Evolutionary conservation across 23 red algal genomes (phyloP), one percentile per base, ranked within the genome.

Genomic region (Agarophyton chilense): DNA sequence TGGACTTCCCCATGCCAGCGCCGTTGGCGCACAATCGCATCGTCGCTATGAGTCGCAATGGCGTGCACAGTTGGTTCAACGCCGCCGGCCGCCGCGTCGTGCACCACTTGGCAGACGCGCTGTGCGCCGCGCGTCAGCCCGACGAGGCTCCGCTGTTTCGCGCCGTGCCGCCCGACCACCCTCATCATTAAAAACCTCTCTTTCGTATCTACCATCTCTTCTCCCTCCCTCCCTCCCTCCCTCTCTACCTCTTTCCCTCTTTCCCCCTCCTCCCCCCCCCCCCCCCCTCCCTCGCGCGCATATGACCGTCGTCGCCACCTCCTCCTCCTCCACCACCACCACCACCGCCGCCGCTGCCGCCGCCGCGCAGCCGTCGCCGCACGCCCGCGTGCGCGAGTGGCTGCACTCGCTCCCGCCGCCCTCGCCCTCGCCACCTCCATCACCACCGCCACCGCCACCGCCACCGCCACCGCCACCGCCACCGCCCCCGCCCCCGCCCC

Each of bases 1-100:
- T 95, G 61, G 84, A 95, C 78, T 95, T 95, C 66, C 55, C 55
- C 10, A 52, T 82, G 42, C 31, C 68, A 31, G 63, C 87, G 66
- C 92, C 92, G 9, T 29, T 90, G 28, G 82, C 92, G 36, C 92
- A 95, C 60, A 95, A 95, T 40, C 65, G 72, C 35, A 95, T 95
- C 68, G 77, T 95, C 38, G 92, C 92, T 22, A 87, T 83, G 62
- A 82, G 54, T 31, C 67, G 82, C 11, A 84, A 95, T 53, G 28
- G 35, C 50, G 36, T 95, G 78, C 66, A 89, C 42, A 77, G 43
- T 19, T 93, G 90, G 90, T 14, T 93, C 21, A 93, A 93, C 47
- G 79, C 90, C 32, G 51, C 33, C 34, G 90, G 90, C 13, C 63
- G 62, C 47, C 90, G 78, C 38, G 90, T 83, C 18, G 90, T 93